phyloP scores from a whole-genome alignment of 345 rosid species.

The Eucalyptus rudis region DNA sequence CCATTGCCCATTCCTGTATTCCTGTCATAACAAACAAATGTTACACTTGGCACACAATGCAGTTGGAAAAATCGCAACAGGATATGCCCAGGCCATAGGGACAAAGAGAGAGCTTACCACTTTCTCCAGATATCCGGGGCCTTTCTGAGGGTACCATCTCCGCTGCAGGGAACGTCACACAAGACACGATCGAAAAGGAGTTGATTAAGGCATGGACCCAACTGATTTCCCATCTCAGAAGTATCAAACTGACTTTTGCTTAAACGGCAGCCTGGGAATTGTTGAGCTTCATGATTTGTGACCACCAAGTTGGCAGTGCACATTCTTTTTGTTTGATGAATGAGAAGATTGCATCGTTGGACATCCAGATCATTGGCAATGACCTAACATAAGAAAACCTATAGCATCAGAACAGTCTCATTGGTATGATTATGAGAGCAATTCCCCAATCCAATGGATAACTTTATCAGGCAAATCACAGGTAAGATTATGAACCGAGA shows the following conservation, averaged over 20 bases:
- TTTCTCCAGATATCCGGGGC: slow-evolving; percentile 98
- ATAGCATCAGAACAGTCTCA: background rate
- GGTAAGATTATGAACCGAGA: background rate
- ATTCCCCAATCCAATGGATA: background rate
- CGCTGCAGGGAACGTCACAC: slow-evolving; percentile 98
- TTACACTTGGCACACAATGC: background rate
- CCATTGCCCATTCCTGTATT: slow-evolving; percentile 83
- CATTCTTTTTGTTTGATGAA: slow-evolving; percentile 96
- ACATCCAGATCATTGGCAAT: slow-evolving; percentile 95
- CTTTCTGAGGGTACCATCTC: slow-evolving; percentile 95
- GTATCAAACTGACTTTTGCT: slow-evolving; percentile 14
- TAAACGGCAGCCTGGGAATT: slow-evolving; percentile 72
- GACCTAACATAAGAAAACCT: slow-evolving; percentile 28
- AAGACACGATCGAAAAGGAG: slow-evolving; percentile 85
- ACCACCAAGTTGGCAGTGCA: slow-evolving; percentile 95
- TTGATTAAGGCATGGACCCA: slow-evolving; percentile 23
- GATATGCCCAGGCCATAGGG: background rate
- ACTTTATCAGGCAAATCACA: background rate
- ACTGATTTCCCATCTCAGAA: slow-evolving; percentile 13
- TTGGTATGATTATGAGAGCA: background rate
- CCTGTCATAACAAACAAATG: slow-evolving; percentile 24
- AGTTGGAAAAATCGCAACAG: background rate
- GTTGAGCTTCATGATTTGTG: slow-evolving; percentile 93
- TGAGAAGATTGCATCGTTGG: slow-evolving; percentile 94
- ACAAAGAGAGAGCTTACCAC: slow-evolving; percentile 29